phyloP scores from a whole-genome alignment of 768 basidiomycete species.

The Neoboletus subvelutipes region DNA sequence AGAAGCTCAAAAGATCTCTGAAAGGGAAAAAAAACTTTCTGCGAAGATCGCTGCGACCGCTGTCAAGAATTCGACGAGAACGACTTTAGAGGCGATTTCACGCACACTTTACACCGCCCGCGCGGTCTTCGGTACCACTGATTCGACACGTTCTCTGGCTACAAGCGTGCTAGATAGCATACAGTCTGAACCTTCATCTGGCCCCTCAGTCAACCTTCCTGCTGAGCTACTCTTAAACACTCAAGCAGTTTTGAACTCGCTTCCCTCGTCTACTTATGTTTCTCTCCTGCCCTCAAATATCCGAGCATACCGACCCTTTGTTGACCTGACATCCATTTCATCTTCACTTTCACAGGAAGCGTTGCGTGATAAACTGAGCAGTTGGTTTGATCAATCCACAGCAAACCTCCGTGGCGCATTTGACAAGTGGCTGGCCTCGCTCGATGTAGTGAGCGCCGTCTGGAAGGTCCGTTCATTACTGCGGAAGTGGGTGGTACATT shows the following conservation, averaged over 20 bases:
- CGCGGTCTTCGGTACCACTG: conserved; percentile 50
- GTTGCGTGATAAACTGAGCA: conserved; percentile 47
- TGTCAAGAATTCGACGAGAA: conserved; percentile 53
- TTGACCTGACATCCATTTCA: conserved; percentile 65
- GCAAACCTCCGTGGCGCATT: conserved; percentile 45
- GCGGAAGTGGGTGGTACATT: conserved; percentile 44
- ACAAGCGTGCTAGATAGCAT: conserved; percentile 57
- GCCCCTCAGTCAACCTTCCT: conserved; percentile 37
- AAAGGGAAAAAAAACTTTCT: conserved; percentile 8
- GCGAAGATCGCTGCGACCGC: conserved; percentile 44
- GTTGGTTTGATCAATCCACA: conserved; percentile 64
- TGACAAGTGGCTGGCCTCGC: conserved; percentile 55
- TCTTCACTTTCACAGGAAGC: conserved; percentile 46
- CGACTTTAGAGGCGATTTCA: conserved; percentile 53
- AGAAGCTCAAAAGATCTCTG: conserved; percentile 12
- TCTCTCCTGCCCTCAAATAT: conserved; percentile 71
- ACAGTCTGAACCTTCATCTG: conserved; percentile 46
- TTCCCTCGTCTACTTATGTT: conserved; percentile 85
- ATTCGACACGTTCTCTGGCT: conserved; percentile 47
- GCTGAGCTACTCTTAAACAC: conserved; percentile 63
- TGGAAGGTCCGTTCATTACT: conserved; percentile 66
- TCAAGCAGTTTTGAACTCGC: conserved; percentile 58
- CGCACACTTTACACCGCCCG: conserved; percentile 59
- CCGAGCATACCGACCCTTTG: conserved; percentile 80
- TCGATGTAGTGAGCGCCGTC: conserved; percentile 62